phyloP scores from a whole-genome alignment of 768 basidiomycete species.

The Gloeopeniophorella convolvens region DNA sequence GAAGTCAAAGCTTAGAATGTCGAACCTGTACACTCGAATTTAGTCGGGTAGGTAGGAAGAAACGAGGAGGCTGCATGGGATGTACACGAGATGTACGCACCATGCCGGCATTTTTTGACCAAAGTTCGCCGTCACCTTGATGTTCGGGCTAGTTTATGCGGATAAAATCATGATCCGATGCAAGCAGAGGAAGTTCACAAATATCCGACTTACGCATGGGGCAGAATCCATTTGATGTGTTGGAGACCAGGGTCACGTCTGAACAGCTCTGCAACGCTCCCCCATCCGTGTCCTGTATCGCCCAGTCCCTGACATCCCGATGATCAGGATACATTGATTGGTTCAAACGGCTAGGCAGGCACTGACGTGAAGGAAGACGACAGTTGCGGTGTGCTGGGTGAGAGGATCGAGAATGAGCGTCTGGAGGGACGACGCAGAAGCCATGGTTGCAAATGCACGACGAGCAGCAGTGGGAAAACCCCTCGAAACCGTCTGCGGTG shows the following conservation, averaged over 20 bases:
- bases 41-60: background rate
- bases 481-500: background rate
- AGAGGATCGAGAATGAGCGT: constrained; percentile 29
- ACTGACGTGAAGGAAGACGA: constrained; percentile 86
- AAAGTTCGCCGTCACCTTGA: constrained; percentile 65
- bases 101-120: constrained; percentile 74
- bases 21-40: constrained; percentile 51
- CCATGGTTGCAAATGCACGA: constrained; percentile 2
- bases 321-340: constrained; percentile 2
- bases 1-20: constrained; percentile 62
- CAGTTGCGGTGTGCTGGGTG: constrained; percentile 71
- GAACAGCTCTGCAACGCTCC: constrained; percentile 68
- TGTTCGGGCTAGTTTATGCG: constrained; percentile 14
- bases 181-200: constrained; percentile 10
- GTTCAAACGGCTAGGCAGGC: background rate
- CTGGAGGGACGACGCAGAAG: background rate
- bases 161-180: background rate
- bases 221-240: constrained; percentile 87
- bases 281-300: constrained; percentile 70
- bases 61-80: background rate
- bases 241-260: constrained; percentile 44
- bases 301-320: constrained; percentile 55
- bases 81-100: constrained; percentile 31
- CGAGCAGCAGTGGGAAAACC: background rate
- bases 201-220: constrained; percentile 57